Evolutionary conservation across 345 rosid species (phyloP).

Genomic region (Bruguiera gymnorhiza): DNA sequence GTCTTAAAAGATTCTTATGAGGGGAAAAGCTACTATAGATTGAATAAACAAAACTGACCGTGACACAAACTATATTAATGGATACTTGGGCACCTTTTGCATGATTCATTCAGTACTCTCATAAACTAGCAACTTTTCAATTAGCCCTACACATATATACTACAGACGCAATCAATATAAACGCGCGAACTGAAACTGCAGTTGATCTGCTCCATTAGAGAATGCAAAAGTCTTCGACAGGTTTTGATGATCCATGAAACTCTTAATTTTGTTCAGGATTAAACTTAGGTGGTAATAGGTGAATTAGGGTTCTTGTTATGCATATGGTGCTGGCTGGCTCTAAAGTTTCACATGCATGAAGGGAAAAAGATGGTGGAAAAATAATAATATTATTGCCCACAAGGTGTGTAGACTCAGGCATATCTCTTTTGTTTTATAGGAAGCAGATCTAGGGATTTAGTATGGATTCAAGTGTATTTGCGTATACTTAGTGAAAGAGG

Average conservation of each 20-base stretch:
- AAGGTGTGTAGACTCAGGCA: too few species aligned
- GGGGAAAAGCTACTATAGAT: constrained; percentile 7
- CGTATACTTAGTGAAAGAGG: too few species aligned
- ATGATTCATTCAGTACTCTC: constrained; percentile 1
- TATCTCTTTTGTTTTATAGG: neutral
- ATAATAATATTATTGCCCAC: neutral
- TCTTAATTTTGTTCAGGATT: too few species aligned
- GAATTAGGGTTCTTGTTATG: constrained; percentile 4
- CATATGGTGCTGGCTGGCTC: too few species aligned
- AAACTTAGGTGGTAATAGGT: neutral
- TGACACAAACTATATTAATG: constrained; percentile 4
- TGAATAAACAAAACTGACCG: constrained; percentile 16
- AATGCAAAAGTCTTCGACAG: neutral
- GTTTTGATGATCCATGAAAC: too few species aligned
- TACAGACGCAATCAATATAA: too few species aligned
- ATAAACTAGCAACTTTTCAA: neutral
- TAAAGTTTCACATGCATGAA: neutral
- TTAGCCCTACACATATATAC: neutral
- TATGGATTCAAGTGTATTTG: too few species aligned
- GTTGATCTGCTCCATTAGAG: neutral
- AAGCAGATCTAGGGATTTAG: neutral
- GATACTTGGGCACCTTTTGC: constrained; percentile 8
- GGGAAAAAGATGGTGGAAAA: neutral
- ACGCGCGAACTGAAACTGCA: neutral
- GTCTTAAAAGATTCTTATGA: constrained; percentile 19